Base-by-base conservation (phyloP, 1,139 yeast genomes). In the Hemisphaericaspora lyxosophila region DNA sequence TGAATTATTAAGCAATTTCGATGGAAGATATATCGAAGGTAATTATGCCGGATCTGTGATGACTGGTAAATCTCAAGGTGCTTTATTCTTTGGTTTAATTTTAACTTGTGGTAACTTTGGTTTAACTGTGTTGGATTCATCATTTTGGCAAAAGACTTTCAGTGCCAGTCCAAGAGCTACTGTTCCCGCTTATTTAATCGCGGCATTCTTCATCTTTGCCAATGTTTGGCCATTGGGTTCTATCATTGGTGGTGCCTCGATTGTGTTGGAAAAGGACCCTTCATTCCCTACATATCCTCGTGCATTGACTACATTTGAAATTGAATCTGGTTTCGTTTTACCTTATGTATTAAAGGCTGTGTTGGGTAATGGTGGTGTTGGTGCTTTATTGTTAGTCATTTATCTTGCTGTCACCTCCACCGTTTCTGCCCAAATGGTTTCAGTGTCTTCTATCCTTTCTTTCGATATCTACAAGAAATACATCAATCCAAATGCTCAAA, bases 171-270 rank as follows among this genome's bases (percentile, higher is more conserved):
- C 62, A 9, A 57, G 50, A 33, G 63, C 70, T 16, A 55, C 64
- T 7, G 60, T 65, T 30, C 70, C 70, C 3, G 73, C 70, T 9
- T 68, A 67, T 41, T 46, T 66, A 23, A 51, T 60, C 30, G 67
- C 66, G 2, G 65, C 70, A 1, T 40, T 59, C 2, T 47, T 53
- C 11, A 64, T 65, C 29, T 61, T 59, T 38, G 53, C 64, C 11
- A 58, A 59, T 40, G 63, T 60, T 19, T 64, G 64, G 64, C 59
- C 64, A 3, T 39, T 60, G n/a, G 64, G 65, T 8, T 40, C 64
- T 3, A 50, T 59, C 29, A 48, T 57, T 35, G 67, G 65, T 7
- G 49, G 60, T 12, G 54, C 64, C 4, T 47, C 52, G 36, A 49
- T 58, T 37, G 59, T 55, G 4, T 52, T 61, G 36, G 63, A 59